Evolutionary conservation across 352 stramenopile species (phyloP), one percentile per base, ranked within the genome.

Genomic region (Salisapilia sapeloensis): DNA sequence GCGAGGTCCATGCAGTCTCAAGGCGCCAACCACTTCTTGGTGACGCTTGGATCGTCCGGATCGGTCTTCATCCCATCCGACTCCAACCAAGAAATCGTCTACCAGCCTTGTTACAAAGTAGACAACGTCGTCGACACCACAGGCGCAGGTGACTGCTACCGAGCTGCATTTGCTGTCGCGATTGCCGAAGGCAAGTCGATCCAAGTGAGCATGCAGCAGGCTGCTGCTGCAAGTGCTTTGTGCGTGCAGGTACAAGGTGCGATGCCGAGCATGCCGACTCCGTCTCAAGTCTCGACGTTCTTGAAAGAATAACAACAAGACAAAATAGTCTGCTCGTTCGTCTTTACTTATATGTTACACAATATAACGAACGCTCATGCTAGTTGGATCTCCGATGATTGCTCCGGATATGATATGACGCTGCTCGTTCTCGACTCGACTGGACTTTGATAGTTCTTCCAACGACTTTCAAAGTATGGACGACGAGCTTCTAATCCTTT

Each of bases 61-160:
- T 78, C 69, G 0, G 54, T 89, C 14, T 76, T 82, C 11, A 45
- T 89, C 1, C 57, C 62, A 12, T 29, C 15, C 16, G 44, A 56
- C 4, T 33, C 50, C n/a, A 40, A 15, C 11, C 44, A 33, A 7
- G 35, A 40, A 1, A 19, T 71, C 3, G 35, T 75, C 11, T 50
- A 46, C 27, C 67, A 86, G 43, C 46, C 49, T 7, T 60, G 49
- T 33, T 64, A 84, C 28, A 31, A 41, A 27, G 64, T 70, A 8
- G 46, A 74, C 15, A 60, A 61, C 8, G 70, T 89, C 12, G 58
- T 82, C 2, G 74, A 89, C 41, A 86, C 70, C 0, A 89, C 74
- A 2, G 74, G 74, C 4, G 74, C 74, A 1, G 74, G 74, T 9
- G 74, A 89, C 24, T 86, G 70, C 48, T 89, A 74, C 39, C 67